phyloP scores from a whole-genome alignment of 75 land plant species.

The Sequoia sempervirens region DNA sequence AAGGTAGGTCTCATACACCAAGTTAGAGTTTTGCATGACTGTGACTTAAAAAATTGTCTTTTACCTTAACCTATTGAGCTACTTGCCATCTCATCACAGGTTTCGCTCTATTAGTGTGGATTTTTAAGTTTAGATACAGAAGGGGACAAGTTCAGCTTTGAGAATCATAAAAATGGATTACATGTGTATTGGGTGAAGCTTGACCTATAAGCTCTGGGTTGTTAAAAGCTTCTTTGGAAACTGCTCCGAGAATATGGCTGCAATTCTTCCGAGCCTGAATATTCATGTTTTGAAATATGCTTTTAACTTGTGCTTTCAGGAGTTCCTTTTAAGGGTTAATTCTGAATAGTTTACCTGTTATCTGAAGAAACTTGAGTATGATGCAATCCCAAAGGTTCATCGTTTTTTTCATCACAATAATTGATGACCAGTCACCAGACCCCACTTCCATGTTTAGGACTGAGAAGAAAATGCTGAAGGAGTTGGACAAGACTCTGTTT shows the following conservation, averaged over 20 bases:
- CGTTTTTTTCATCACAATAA: not conserved
- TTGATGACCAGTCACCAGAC: not conserved
- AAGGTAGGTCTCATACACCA: not conserved
- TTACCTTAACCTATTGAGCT: not conserved
- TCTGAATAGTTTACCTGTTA: not conserved
- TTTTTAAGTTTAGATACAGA: not conserved
- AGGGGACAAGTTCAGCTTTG: not conserved
- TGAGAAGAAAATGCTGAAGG: not conserved
- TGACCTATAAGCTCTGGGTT: not conserved
- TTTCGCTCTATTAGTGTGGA: not conserved
- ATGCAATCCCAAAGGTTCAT: not conserved
- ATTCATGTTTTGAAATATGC: not conserved
- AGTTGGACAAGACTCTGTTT: not conserved
- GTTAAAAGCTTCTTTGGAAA: not conserved
- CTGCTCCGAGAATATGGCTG: not conserved
- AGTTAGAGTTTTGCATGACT: not conserved
- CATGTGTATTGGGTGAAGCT: not conserved
- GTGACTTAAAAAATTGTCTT: not conserved
- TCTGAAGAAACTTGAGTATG: not conserved
- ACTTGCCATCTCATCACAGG: not conserved
- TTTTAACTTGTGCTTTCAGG: not conserved
- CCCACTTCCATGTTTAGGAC: not conserved
- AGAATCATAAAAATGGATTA: not conserved
- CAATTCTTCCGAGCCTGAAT: not conserved
- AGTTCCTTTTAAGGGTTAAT: not conserved